These are phyloP conservation scores for Fallopia convolvulus DNA, from an alignment of 148 eudicot species.

Conservation along the genomic window DNA sequence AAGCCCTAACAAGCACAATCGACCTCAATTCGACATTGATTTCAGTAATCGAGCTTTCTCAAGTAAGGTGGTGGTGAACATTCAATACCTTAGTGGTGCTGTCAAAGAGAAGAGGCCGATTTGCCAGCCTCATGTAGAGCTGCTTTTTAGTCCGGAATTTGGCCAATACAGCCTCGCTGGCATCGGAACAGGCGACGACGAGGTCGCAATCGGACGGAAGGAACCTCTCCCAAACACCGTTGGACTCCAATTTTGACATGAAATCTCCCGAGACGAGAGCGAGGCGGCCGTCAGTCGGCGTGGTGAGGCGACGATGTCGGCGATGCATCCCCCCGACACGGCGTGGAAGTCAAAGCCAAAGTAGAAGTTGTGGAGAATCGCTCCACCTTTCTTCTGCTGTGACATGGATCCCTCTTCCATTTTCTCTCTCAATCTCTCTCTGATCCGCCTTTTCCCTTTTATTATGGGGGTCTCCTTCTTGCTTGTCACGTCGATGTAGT, in stretches of 20 bases:
- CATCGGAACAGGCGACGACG: slow-evolving; percentile 26
- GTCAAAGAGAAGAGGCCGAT: slow-evolving; percentile 42
- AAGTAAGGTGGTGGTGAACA: background rate
- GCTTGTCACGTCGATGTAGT: background rate
- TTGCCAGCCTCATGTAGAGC: slow-evolving; percentile 34
- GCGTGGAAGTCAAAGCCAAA: background rate
- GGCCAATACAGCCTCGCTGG: slow-evolving; percentile 1
- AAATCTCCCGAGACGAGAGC: slow-evolving; percentile 29
- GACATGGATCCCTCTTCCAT: background rate
- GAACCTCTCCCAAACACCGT: slow-evolving; percentile 38
- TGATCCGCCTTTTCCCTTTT: background rate
- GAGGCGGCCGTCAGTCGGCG: slow-evolving; percentile 31
- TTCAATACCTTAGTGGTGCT: slow-evolving; percentile 38
- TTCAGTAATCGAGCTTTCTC: background rate
- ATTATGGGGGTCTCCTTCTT: background rate
- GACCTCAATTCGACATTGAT: background rate
- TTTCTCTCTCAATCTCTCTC: background rate
- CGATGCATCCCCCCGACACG: slow-evolving; percentile 37
- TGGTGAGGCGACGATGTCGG: slow-evolving; percentile 27
- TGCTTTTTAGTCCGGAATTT: slow-evolving; percentile 31
- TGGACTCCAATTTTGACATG: slow-evolving; percentile 39
- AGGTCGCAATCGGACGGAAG: slow-evolving; percentile 42
- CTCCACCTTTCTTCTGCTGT: background rate
- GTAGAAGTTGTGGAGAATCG: background rate
- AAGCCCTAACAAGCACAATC: background rate